Percentiles rank a stretch among this genome's conserved stretches.
These are phyloP conservation scores for Lactarius sanguifluus DNA, from an alignment of 768 basidiomycete species.

Conservation along the genomic window DNA sequence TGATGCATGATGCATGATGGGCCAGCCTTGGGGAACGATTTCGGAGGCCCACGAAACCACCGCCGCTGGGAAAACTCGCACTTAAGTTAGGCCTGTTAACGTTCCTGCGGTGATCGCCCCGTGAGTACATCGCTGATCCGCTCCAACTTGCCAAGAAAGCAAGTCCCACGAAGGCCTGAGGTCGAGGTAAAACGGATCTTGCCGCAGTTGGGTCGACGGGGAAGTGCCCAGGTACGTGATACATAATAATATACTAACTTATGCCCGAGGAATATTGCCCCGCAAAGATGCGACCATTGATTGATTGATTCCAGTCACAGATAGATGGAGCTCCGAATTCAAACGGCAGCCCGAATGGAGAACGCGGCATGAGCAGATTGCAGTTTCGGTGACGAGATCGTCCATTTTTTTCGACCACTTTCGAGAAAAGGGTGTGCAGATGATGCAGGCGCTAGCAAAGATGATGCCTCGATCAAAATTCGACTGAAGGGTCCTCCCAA, in stretches of 20 bases:
- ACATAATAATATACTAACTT: too few relatives aligned
- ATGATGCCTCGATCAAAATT: neutral
- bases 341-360: neutral
- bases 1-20: too few relatives aligned
- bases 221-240: neutral
- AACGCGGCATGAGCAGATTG: neutral
- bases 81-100: too few relatives aligned
- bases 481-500: neutral
- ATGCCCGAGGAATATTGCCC: neutral
- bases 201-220: neutral
- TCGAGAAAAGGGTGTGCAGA: neutral
- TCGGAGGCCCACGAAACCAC: neutral
- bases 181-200: neutral
- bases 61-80: too few relatives aligned
- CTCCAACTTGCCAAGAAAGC: neutral
- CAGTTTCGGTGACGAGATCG: neutral
- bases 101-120: too few relatives aligned
- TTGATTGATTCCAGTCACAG: too few relatives aligned
- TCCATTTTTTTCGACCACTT: neutral
- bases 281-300: neutral
- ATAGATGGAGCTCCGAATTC: neutral
- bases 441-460: neutral
- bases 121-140: too few relatives aligned
- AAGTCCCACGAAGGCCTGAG: neutral
- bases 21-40: neutral